These are phyloP conservation scores for Penicillium flavigenum DNA, from an alignment of 495 filamentous ascomycete genomes.

Conservation along the genomic window DNA sequence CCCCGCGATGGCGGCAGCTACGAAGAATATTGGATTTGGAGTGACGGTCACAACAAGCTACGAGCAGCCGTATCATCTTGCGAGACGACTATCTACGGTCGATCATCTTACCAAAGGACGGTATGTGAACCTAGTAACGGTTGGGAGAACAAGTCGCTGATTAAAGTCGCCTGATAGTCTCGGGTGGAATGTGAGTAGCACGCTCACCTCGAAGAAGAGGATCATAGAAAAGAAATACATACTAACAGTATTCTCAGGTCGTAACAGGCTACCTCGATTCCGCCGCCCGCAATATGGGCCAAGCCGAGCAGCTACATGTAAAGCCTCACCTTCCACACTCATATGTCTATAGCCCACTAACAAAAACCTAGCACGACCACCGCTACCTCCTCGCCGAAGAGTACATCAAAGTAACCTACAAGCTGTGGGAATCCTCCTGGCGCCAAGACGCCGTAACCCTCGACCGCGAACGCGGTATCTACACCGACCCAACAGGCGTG, in stretches of 20 bases:
- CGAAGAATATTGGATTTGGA: slow-evolving; percentile 65
- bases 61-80: slow-evolving; percentile 69
- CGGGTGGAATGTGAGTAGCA: slow-evolving; percentile 56
- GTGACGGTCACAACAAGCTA: slow-evolving; percentile 71
- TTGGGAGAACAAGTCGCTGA: not conserved
- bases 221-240: not conserved
- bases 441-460: slow-evolving; percentile 62
- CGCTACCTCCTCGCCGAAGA: slow-evolving; percentile 67
- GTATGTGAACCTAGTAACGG: slow-evolving; percentile 22
- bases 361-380: slow-evolving; percentile 55
- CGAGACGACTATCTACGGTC: slow-evolving; percentile 60
- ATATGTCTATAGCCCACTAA: not conserved
- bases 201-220: not conserved
- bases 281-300: slow-evolving; percentile 61
- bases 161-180: slow-evolving; percentile 27
- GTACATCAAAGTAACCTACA: slow-evolving; percentile 68
- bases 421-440: slow-evolving; percentile 69
- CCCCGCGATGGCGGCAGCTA: slow-evolving; percentile 50
- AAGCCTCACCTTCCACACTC: not conserved
- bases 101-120: slow-evolving; percentile 68
- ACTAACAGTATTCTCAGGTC: slow-evolving; percentile 35
- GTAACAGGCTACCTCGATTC: slow-evolving; percentile 69
- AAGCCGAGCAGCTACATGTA: slow-evolving; percentile 51
- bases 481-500: slow-evolving; percentile 59
- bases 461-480: slow-evolving; percentile 54